Base-by-base conservation (phyloP, 164 flowering plant genomes). In the Cinnamomum chago region DNA sequence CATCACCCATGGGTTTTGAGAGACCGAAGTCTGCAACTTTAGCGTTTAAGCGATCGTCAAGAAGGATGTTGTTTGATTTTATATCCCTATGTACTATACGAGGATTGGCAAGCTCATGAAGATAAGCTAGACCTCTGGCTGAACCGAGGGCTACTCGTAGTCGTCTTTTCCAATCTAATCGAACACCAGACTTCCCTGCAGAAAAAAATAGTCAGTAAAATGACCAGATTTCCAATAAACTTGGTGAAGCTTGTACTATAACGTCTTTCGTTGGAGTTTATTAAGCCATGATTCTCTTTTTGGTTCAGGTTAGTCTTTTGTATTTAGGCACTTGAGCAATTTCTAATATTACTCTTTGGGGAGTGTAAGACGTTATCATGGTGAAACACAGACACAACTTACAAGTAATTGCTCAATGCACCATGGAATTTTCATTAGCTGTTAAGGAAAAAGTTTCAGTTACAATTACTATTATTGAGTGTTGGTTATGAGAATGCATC, bases 1-100 rank as follows among this genome's bases (percentile, higher is more conserved):
- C 15, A 18, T 81, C 83, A 30, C 52, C 72, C 65, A 79, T 33
- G 20, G 65, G 79, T 79, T 83, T 85, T 65, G 85, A 83, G 23
- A 85, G 74, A 28, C 87, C 87, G 70, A 84, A 84, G 74, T 82
- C 85, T 2, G 85, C 75, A 72, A 84, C 87, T 73, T 84, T 84
- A n/a, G 85, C 87, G 70, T 35, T 81, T 50, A 85, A 74, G 52
- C 67, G 51, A 11, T 76, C 85, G 62, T 83, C 85, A 47, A 85
- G 75, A 50, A 85, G 82, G 58, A 85, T 83, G 67, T 85, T 85
- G 70, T 68, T 78, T n/a, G 87, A 72, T 75, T 85, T 85, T 67
- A 85, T 70, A 24, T 84, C 86, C 70, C 86, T 82, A 64, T 84
- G 86, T 72, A 84, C 79, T 55, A 85, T 80, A 30, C 84, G 87